phyloP scores from a whole-genome alignment of 192 early-diverging fungal genomes.

The Coemansia sp. region DNA sequence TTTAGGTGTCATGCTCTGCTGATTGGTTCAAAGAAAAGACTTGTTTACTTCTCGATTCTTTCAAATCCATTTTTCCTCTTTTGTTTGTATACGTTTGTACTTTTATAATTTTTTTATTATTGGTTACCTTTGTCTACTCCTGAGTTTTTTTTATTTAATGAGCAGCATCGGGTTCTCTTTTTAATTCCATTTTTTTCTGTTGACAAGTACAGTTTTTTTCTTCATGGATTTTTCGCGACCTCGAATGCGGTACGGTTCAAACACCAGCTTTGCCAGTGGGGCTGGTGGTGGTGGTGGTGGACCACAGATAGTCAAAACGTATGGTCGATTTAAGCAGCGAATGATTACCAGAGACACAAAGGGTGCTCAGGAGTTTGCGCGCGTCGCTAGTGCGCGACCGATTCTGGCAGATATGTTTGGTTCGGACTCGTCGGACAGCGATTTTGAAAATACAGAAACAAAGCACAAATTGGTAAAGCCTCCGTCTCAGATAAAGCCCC shows the following conservation, averaged over 20 bases:
- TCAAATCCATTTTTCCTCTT: too few species aligned
- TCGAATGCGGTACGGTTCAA: conserved; percentile 29
- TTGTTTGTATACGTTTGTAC: too few species aligned
- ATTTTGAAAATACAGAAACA: conserved; percentile 18
- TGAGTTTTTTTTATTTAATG: too few species aligned
- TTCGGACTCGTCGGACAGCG: conserved; percentile 41
- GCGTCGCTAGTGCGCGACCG: conserved; percentile 24
- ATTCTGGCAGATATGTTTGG: conserved; percentile 37
- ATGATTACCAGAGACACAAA: conserved; percentile 34
- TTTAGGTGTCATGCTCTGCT: too few species aligned
- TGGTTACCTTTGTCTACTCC: too few species aligned
- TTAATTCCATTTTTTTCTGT: conserved; percentile 1
- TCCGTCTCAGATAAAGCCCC: background rate
- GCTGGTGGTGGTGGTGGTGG: conserved; percentile 7
- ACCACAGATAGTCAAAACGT: conserved; percentile 48
- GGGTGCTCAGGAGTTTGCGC: conserved; percentile 40
- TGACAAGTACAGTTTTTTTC: background rate
- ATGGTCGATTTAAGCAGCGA: conserved; percentile 45
- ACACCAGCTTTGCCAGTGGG: background rate
- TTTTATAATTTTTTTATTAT: too few species aligned
- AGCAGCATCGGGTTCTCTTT: conserved; percentile 1
- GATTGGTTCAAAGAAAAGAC: too few species aligned
- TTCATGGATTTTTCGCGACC: conserved; percentile 41
- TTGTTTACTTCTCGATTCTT: too few species aligned
- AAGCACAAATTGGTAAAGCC: background rate